Evolutionary conservation across 345 rosid genomes (phyloP).

Genomic region (Gossypium anomalum): DNA sequence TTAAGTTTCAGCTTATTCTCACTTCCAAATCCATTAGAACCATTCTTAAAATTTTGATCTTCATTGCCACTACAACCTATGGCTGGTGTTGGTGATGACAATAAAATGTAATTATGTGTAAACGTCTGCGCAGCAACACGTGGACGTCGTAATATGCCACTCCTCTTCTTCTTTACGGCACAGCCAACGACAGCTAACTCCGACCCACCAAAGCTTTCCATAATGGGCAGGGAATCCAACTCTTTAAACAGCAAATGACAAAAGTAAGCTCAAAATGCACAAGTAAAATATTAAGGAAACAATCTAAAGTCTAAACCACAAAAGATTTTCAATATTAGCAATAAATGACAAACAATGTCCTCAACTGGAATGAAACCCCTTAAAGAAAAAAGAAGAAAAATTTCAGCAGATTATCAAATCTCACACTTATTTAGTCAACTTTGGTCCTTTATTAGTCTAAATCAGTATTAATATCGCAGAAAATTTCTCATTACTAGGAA

Average conservation of each 20-base stretch:
- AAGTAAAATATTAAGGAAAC: neutral
- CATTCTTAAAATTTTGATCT: constrained; percentile 27
- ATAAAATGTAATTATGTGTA: constrained; percentile 20
- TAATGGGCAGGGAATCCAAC: constrained; percentile 13
- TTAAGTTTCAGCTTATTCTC: constrained; percentile 58
- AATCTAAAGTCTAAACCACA: neutral
- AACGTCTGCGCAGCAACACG: constrained; percentile 28
- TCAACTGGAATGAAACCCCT: neutral
- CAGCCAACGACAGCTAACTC: constrained; percentile 30
- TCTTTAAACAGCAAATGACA: constrained; percentile 1
- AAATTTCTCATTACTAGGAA: neutral
- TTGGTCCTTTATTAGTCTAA: neutral
- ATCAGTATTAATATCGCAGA: neutral
- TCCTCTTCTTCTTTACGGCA: constrained; percentile 49
- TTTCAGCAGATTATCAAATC: neutral
- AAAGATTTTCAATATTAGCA: neutral
- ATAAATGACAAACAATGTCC: neutral
- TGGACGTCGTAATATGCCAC: constrained; percentile 40
- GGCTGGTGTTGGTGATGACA: constrained; percentile 28
- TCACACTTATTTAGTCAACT: constrained; percentile 3
- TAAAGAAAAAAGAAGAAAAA: neutral
- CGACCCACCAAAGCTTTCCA: constrained; percentile 41
- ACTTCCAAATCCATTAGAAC: constrained; percentile 31
- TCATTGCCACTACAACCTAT: constrained; percentile 29
- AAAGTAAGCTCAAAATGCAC: constrained; percentile 1